Conservation (phyloP, 176 grass and related monocot genomes). For the Oryza officinalis region DNA sequence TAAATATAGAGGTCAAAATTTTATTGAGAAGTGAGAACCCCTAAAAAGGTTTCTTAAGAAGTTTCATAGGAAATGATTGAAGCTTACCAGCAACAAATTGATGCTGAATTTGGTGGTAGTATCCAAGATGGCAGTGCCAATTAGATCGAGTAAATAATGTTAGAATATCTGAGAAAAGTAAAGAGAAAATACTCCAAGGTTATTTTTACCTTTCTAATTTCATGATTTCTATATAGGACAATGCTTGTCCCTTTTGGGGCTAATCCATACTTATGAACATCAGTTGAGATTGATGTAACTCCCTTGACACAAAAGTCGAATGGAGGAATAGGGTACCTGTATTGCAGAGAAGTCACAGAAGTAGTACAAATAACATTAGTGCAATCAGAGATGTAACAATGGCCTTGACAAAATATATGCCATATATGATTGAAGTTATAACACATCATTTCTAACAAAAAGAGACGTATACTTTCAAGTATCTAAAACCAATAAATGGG, state of each 20-base stretch:
- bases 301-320: conserved; percentile 99
- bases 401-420: neutral
- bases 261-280: conserved; percentile 99
- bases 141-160: conserved; percentile 28
- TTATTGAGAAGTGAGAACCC: neutral
- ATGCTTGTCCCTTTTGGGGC: conserved; percentile 93
- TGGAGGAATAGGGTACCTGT: conserved; percentile 82
- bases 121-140: conserved; percentile 40
- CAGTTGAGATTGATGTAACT: conserved; percentile 92
- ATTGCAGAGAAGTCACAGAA: conserved; percentile 37
- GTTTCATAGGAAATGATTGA: conserved; percentile 22
- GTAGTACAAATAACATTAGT: conserved; percentile 22
- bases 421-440: neutral
- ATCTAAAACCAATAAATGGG: neutral
- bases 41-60: neutral
- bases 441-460: neutral
- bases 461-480: neutral
- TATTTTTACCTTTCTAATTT: conserved; percentile 85
- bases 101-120: conserved; percentile 57
- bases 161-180: conserved; percentile 16
- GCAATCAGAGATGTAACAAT: neutral
- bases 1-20: neutral
- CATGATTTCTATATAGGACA: conserved; percentile 95
- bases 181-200: conserved; percentile 20
- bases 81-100: conserved; percentile 98